phyloP scores from a whole-genome alignment of 148 eudicot genomes.

The Rhododendron henanense region DNA sequence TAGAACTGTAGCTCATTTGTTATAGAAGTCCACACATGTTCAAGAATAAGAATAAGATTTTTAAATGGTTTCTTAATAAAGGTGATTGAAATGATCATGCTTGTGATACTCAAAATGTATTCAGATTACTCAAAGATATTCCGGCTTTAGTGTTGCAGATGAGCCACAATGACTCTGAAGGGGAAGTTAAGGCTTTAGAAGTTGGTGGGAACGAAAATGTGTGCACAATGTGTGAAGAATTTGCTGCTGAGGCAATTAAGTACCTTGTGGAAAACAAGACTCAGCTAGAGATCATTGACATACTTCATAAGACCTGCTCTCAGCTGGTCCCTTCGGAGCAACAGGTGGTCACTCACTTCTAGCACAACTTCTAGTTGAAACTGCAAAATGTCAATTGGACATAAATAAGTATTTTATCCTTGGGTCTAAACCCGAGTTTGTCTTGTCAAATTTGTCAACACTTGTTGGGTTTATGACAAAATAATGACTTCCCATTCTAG shows the following conservation, averaged over 20 bases:
- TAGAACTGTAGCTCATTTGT: not conserved
- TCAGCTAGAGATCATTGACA: constrained; percentile 45
- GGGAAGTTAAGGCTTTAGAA: constrained; percentile 22
- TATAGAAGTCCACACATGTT: not conserved
- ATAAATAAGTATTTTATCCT: not conserved
- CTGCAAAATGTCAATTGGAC: not conserved
- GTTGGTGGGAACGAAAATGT: constrained; percentile 26
- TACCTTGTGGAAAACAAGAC: constrained; percentile 66
- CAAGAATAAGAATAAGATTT: not conserved
- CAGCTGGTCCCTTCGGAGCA: constrained; percentile 44
- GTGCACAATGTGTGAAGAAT: constrained; percentile 74
- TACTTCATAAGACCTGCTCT: constrained; percentile 68
- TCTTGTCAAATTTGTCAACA: not conserved
- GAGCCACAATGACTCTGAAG: constrained; percentile 6
- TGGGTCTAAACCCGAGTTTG: not conserved
- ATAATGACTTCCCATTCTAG: constrained; percentile 3
- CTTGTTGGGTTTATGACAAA: not conserved
- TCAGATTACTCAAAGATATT: not conserved
- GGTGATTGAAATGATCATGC: not conserved
- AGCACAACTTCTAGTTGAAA: not conserved
- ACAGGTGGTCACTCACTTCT: constrained; percentile 32
- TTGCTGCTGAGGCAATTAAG: constrained; percentile 44
- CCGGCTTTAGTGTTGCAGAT: constrained; percentile 26
- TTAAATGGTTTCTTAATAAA: not conserved
- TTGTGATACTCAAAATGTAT: not conserved